Evolutionary conservation across 371 early-diverging fungal species (phyloP).

Genomic region (Apophysomyces elegans): DNA sequence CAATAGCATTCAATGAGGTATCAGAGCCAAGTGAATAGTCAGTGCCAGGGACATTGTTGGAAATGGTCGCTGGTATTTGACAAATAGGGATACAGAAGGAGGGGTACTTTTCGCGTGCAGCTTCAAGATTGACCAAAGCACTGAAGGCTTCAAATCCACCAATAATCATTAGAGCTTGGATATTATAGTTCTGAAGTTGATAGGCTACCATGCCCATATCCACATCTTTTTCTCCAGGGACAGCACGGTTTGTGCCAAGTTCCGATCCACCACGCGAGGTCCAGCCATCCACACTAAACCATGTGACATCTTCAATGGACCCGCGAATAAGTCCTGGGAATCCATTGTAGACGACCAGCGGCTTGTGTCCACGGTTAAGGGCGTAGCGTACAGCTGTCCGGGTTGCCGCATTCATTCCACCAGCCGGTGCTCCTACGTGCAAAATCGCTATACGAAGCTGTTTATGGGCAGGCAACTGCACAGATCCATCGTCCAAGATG

Average conservation of each 20-base stretch:
- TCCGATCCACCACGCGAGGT: slow-evolving; percentile 92
- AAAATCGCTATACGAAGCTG: slow-evolving; percentile 89
- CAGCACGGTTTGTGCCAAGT: slow-evolving; percentile 93
- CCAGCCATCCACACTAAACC: slow-evolving; percentile 93
- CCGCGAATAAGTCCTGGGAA: slow-evolving; percentile 91
- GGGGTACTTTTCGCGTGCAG: slow-evolving; percentile 75
- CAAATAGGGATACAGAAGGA: slow-evolving; percentile 94
- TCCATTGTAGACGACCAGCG: slow-evolving; percentile 89
- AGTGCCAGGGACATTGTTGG: slow-evolving; percentile 99
- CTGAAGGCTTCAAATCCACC: slow-evolving; percentile 97
- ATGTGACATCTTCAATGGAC: slow-evolving; percentile 73
- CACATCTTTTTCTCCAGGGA: slow-evolving; percentile 73
- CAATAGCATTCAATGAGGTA: slow-evolving; percentile 97
- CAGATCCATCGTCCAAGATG: slow-evolving; percentile 31
- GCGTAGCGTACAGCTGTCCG: slow-evolving; percentile 78
- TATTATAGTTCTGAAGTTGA: slow-evolving; percentile 86
- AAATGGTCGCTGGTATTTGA: slow-evolving; percentile 95
- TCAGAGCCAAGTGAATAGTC: slow-evolving; percentile 96
- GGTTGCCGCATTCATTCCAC: slow-evolving; percentile 51
- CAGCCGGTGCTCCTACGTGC: slow-evolving; percentile 94
- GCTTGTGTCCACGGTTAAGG: slow-evolving; percentile 80
- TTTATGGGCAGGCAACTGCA: slow-evolving; percentile 30
- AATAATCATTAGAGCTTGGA: slow-evolving; percentile 90
- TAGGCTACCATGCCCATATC: slow-evolving; percentile 83
- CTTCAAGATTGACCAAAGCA: slow-evolving; percentile 71